Evolutionary conservation across 108 stramenopile species (phyloP).

Genomic region (Nitzschia sp.): DNA sequence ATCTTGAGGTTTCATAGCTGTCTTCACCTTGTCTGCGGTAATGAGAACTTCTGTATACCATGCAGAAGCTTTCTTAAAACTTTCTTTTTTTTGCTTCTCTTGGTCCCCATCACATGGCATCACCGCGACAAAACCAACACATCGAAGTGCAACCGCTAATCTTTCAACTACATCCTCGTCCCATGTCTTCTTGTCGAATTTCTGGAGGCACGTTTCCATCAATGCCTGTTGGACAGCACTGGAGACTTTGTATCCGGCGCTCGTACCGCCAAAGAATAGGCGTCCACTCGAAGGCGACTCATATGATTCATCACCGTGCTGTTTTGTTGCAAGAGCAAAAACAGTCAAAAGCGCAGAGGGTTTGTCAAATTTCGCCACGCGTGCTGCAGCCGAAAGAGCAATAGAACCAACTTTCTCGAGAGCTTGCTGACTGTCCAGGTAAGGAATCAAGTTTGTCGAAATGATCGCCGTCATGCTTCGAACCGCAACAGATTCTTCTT

Average conservation of each 20-base stretch:
- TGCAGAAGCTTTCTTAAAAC: constrained; percentile 13
- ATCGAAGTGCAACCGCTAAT: constrained; percentile 44
- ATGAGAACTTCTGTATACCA: constrained; percentile 17
- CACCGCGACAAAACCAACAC: constrained; percentile 51
- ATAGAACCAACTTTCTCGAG: constrained; percentile 37
- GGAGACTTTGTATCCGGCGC: constrained; percentile 1
- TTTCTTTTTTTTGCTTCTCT: constrained; percentile 15
- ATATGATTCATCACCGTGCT: background rate
- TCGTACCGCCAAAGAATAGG: background rate
- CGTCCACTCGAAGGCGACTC: background rate
- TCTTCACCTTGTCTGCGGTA: background rate
- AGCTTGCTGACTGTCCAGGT: constrained; percentile 32
- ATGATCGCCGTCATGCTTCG: constrained; percentile 28
- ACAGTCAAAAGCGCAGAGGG: constrained; percentile 39
- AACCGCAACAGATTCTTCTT: background rate
- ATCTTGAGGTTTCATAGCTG: background rate
- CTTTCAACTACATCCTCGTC: constrained; percentile 16
- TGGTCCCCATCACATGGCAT: constrained; percentile 24
- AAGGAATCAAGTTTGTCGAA: constrained; percentile 51
- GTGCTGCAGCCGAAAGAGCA: constrained; percentile 47
- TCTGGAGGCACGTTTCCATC: background rate
- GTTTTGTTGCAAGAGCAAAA: constrained; percentile 22
- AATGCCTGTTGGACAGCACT: background rate
- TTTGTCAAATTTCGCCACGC: constrained; percentile 12
- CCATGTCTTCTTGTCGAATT: constrained; percentile 5